Percentiles rank a stretch among this genome's conserved stretches.
phyloP scores from a whole-genome alignment of 2,329 filamentous ascomycete genomes.

The Colletotrichum tofieldiae region DNA sequence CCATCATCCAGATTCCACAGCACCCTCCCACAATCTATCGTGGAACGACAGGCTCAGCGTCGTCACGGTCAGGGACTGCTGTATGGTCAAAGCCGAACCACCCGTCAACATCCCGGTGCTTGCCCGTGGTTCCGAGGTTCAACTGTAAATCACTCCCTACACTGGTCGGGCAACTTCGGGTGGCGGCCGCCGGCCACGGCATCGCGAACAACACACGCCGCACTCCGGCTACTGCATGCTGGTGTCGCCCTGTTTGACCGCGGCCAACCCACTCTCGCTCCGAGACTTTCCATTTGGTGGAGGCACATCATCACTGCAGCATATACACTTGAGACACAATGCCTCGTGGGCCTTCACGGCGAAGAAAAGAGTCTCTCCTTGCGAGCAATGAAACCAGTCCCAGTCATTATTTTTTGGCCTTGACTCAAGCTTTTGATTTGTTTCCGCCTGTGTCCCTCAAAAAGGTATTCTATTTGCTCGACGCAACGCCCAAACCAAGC shows the following conservation, averaged over 20 bases:
- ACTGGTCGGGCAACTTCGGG: constrained; percentile 30
- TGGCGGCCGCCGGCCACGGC: constrained; percentile 6
- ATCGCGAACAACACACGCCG: constrained; percentile 10
- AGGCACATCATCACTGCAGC: neutral
- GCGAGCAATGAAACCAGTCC: constrained; percentile 20
- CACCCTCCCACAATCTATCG: neutral
- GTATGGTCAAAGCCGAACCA: constrained; percentile 16
- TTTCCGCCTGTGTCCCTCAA: constrained; percentile 40
- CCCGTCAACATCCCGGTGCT: constrained; percentile 23
- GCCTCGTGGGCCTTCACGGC: neutral
- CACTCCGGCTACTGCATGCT: neutral
- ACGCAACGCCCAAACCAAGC: constrained; percentile 43
- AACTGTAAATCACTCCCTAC: neutral
- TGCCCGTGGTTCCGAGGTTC: constrained; percentile 36
- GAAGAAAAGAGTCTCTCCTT: neutral
- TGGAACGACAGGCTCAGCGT: neutral
- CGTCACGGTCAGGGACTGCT: neutral
- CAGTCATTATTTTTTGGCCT: constrained; percentile 42
- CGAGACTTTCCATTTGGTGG: neutral
- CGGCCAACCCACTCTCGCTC: neutral
- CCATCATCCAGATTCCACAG: neutral
- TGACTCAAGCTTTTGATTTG: constrained; percentile 43
- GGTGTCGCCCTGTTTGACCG: neutral
- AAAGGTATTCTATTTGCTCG: constrained; percentile 43
- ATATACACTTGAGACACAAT: neutral